Percentiles rank a stretch among this genome's conserved stretches.
Conservation (phyloP, 192 early-diverging fungal species). For the Podila horticola region DNA sequence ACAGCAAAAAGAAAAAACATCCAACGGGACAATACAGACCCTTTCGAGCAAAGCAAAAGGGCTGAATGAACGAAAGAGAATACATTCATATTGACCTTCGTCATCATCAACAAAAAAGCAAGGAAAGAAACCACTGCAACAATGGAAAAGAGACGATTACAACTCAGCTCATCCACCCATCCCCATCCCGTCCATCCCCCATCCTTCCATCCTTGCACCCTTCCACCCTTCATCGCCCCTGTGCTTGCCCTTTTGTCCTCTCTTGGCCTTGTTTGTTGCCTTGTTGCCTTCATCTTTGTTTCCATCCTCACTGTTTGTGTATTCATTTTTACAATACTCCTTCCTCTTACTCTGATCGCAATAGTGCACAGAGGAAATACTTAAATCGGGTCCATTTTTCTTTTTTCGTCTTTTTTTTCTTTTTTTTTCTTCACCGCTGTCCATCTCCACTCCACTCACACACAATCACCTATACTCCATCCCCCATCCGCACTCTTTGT, state of each 20-base stretch:
- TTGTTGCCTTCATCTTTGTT: background rate
- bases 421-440: conserved; percentile 1
- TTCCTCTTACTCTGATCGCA: too few species aligned
- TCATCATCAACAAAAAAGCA: too few species aligned
- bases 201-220: background rate
- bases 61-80: too few species aligned
- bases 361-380: too few species aligned
- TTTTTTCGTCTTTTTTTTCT: background rate
- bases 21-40: too few species aligned
- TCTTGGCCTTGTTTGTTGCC: background rate
- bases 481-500: conserved; percentile 2
- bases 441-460: background rate
- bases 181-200: background rate
- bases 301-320: background rate
- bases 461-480: background rate
- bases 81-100: too few species aligned
- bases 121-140: background rate
- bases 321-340: background rate
- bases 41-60: too few species aligned
- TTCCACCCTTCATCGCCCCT: background rate
- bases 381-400: too few species aligned
- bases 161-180: background rate
- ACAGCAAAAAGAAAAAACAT: too few species aligned
- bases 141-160: background rate
- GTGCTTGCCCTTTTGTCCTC: background rate